These are phyloP conservation scores for Didymella arachidicola DNA, from an alignment of 2,329 filamentous ascomycete genomes.

Conservation along the genomic window DNA sequence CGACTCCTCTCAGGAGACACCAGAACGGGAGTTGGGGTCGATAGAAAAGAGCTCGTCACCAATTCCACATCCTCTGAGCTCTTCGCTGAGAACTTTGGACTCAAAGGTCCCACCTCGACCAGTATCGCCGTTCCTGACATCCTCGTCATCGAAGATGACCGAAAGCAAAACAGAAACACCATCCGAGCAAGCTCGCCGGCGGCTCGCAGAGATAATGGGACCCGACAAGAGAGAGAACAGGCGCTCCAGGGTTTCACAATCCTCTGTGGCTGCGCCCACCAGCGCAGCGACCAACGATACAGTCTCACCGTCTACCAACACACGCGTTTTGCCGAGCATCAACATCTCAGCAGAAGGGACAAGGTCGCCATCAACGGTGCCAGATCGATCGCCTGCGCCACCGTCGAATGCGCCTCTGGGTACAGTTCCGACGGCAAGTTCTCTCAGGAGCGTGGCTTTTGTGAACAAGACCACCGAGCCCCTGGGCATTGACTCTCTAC, in stretches of 20 bases:
- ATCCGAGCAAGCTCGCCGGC: slow-evolving; percentile 13
- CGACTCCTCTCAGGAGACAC: slow-evolving; percentile 45
- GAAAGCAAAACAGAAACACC: slow-evolving; percentile 22
- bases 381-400: slow-evolving; percentile 36
- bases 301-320: background rate
- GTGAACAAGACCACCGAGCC: slow-evolving; percentile 15
- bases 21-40: slow-evolving; percentile 21
- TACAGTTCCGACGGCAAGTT: slow-evolving; percentile 37
- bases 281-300: background rate
- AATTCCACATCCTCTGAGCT: slow-evolving; percentile 31
- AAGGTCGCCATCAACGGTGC: slow-evolving; percentile 47
- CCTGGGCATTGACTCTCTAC: slow-evolving; percentile 3
- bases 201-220: slow-evolving; percentile 23
- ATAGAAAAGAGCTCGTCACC: slow-evolving; percentile 29
- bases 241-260: slow-evolving; percentile 6
- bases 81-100: slow-evolving; percentile 30
- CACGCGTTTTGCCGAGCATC: background rate
- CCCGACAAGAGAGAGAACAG: slow-evolving; percentile 13
- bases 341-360: slow-evolving; percentile 33
- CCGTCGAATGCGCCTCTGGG: slow-evolving; percentile 40
- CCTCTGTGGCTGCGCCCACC: background rate
- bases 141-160: slow-evolving; percentile 27
- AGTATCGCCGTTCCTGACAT: slow-evolving; percentile 24
- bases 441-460: slow-evolving; percentile 39
- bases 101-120: slow-evolving; percentile 34